phyloP scores from a whole-genome alignment of 805 yeast species.

The Lipomyces mesembrius region DNA sequence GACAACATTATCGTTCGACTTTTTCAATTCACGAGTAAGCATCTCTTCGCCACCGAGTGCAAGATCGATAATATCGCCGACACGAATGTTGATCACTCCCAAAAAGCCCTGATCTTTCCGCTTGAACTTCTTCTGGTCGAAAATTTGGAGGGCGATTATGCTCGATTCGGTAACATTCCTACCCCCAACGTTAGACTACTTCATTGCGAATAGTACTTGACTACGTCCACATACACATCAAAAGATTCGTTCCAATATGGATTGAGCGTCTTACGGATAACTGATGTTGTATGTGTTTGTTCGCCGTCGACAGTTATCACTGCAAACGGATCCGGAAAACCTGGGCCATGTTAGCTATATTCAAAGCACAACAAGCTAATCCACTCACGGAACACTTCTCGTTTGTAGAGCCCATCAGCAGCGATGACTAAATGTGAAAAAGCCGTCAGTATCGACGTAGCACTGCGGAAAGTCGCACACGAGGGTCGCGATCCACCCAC shows the following conservation, averaged over 20 bases:
- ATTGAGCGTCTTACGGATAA: slow-evolving; percentile 89
- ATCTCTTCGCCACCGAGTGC: slow-evolving; percentile 63
- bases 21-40: slow-evolving; percentile 86
- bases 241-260: slow-evolving; percentile 98
- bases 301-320: slow-evolving; percentile 97
- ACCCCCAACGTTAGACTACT: background rate
- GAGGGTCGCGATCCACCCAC: background rate
- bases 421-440: slow-evolving; percentile 62
- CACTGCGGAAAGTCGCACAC: slow-evolving; percentile 5
- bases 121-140: slow-evolving; percentile 96
- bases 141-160: slow-evolving; percentile 87
- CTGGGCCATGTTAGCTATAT: slow-evolving; percentile 50
- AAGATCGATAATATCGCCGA: slow-evolving; percentile 82
- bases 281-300: slow-evolving; percentile 92
- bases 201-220: background rate
- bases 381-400: slow-evolving; percentile 82
- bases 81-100: slow-evolving; percentile 90
- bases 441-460: background rate
- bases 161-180: slow-evolving; percentile 71
- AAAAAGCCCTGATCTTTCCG: slow-evolving; percentile 98
- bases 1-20: slow-evolving; percentile 86
- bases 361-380: background rate
- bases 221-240: slow-evolving; percentile 55
- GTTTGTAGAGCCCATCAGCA: slow-evolving; percentile 91
- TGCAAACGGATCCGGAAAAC: slow-evolving; percentile 98